These are phyloP conservation scores for Coriolopsis trogii DNA, from an alignment of 1,284 basidiomycete genomes.

Conservation along the genomic window DNA sequence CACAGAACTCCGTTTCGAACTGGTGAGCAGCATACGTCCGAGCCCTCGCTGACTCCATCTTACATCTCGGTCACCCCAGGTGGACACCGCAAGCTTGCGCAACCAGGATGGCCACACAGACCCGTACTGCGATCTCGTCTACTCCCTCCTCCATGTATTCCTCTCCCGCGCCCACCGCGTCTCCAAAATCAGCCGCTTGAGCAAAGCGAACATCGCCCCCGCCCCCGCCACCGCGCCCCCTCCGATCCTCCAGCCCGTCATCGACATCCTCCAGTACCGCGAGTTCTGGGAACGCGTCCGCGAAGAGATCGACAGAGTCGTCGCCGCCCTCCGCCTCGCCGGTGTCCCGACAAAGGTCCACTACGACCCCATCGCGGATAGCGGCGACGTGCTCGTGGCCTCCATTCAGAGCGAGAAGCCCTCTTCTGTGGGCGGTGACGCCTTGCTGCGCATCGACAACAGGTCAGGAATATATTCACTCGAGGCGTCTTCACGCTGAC, in stretches of 20 bases:
- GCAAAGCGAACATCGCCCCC: conserved; percentile 35
- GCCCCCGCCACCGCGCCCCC: conserved; percentile 35
- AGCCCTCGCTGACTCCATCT: too few species aligned
- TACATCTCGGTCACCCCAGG: too few species aligned
- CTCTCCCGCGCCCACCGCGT: conserved; percentile 63
- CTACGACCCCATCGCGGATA: conserved; percentile 68
- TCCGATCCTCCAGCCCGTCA: conserved; percentile 60
- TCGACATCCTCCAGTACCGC: conserved; percentile 76
- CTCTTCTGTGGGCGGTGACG: conserved; percentile 62
- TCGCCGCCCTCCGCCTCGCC: conserved; percentile 48
- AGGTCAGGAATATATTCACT: conserved; percentile 42
- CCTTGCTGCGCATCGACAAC: conserved; percentile 66
- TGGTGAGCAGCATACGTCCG: too few species aligned
- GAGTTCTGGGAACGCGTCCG: conserved; percentile 68
- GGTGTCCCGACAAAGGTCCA: conserved; percentile 62
- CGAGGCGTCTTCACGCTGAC: not conserved
- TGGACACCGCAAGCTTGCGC: conserved; percentile 25
- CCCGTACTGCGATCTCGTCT: conserved; percentile 71
- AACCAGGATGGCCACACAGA: conserved; percentile 8
- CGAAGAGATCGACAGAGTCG: conserved; percentile 55
- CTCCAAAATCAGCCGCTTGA: conserved; percentile 53
- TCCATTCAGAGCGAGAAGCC: conserved; percentile 39
- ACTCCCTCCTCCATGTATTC: conserved; percentile 61
- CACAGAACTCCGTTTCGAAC: conserved; percentile 68
- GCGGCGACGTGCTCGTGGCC: conserved; percentile 57